Evolutionary conservation across 257 asterid species (phyloP), one percentile per base, ranked within the genome.

Genomic region (Henckelia pumila): DNA sequence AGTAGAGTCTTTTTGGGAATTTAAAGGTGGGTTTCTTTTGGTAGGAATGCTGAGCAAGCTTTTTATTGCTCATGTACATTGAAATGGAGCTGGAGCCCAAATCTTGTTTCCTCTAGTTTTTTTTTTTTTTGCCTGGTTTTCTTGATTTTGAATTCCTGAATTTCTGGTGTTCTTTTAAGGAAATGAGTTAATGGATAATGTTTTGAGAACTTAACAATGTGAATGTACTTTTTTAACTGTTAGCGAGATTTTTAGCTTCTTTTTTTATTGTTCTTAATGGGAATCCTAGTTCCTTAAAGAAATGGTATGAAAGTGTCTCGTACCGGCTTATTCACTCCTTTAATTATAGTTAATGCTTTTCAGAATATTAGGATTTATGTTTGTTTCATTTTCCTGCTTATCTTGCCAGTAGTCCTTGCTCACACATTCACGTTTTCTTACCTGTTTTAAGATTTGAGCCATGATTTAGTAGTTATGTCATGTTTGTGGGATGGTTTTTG

Each of bases 311-410:
- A 26, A 26, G 4, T 26, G 29, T 5, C 4, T 26, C 29, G 29
- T 26, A 26, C 29, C 4, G 29, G 29, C 29, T 26, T 5, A 26
- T 26, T 25, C 29, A 26, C 4, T 26, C 4, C 4, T 70, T 71
- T 73, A 71, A 4, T 76, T n/a, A 77, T 71, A 59, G 61, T 72
- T 72, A 35, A 70, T 70, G 80, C 79, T 80, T 81, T 79, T 78
- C 70, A 75, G 66, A 73, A 67, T 61, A 73, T 26, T 26, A 5
- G 29, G 29, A 11, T 75, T 56, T 33, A 13, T 33, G 11, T 11
- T 11, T 37, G 49, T 37, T 37, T 37, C 16, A 10, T 37, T 37
- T 11, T n/a, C 13, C 40, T 33, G 40, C 8, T 33, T 3, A 33
- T 33, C 40, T 33, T 33, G 40, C 40, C 7, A 33, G 59, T 58